phyloP scores from a whole-genome alignment of 2,329 filamentous ascomycete species.

The Sporothrix humicola region DNA sequence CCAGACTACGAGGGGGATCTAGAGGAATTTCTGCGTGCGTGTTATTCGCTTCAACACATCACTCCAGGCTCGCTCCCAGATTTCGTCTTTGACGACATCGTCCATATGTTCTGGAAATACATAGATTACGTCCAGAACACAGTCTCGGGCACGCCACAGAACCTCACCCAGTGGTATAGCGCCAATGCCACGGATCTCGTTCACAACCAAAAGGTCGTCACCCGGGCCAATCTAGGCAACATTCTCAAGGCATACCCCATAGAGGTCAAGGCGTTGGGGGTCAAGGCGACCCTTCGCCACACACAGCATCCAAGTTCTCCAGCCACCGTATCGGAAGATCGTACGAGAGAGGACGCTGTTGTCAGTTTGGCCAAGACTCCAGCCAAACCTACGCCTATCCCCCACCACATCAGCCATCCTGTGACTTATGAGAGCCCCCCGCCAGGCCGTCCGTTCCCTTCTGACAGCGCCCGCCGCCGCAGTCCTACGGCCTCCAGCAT shows the following conservation, averaged over 20 bases:
- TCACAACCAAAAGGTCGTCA: slow-evolving; percentile 42
- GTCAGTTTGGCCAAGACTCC: not conserved
- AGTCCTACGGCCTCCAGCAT: not conserved
- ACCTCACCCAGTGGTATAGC: slow-evolving; percentile 51
- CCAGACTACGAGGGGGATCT: slow-evolving; percentile 50
- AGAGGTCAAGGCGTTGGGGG: slow-evolving; percentile 9
- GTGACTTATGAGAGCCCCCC: not conserved
- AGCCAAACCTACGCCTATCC: not conserved
- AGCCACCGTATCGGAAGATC: not conserved
- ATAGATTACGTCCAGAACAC: slow-evolving; percentile 47
- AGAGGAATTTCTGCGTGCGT: slow-evolving; percentile 53
- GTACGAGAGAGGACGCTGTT: not conserved
- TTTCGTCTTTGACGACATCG: slow-evolving; percentile 60
- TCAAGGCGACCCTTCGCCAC: slow-evolving; percentile 9
- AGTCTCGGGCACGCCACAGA: slow-evolving; percentile 14
- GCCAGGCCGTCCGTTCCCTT: not conserved
- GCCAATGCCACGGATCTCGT: slow-evolving; percentile 38
- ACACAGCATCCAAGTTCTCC: not conserved
- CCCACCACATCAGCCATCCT: not conserved
- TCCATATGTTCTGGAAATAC: slow-evolving; percentile 53
- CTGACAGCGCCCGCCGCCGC: not conserved
- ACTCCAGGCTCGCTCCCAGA: slow-evolving; percentile 47
- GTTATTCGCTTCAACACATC: slow-evolving; percentile 50
- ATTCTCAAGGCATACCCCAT: slow-evolving; percentile 36
- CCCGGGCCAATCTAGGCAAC: slow-evolving; percentile 32